Conservation (phyloP, 371 early-diverging fungal genomes). For the Mortierella sp. region DNA sequence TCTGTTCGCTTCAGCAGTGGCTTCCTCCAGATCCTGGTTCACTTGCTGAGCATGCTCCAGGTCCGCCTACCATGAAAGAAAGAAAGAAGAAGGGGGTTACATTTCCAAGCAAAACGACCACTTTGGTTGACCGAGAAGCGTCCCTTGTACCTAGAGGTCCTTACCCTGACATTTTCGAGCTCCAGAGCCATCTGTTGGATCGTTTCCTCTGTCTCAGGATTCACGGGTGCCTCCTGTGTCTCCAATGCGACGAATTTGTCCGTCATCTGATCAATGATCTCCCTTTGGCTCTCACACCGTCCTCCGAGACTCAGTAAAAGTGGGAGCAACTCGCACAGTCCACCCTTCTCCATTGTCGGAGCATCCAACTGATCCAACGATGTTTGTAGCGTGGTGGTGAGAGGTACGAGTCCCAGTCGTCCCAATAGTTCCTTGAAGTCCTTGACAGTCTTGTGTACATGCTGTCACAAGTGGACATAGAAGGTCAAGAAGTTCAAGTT, state of each 20-base stretch:
- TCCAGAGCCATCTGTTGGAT: slow-evolving; percentile 11
- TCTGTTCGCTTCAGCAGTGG: not conserved
- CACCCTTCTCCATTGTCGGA: slow-evolving; percentile 23
- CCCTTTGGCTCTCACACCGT: slow-evolving; percentile 30
- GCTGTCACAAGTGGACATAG: not conserved
- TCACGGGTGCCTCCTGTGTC: not conserved
- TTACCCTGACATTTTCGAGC: slow-evolving; percentile 16
- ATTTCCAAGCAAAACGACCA: too few species aligned
- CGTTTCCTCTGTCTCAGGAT: slow-evolving; percentile 15
- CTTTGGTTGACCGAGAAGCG: too few species aligned
- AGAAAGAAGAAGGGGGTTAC: too few species aligned
- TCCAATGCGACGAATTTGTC: slow-evolving; percentile 27
- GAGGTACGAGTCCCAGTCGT: slow-evolving; percentile 23
- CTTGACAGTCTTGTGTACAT: slow-evolving; percentile 20
- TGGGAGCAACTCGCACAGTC: slow-evolving; percentile 32
- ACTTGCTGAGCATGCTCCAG: too few species aligned
- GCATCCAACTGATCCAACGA: slow-evolving; percentile 17
- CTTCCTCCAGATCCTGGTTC: too few species aligned
- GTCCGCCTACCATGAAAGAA: too few species aligned
- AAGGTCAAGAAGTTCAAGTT: not conserved
- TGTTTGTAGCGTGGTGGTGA: slow-evolving; percentile 20
- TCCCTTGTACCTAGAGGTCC: too few species aligned
- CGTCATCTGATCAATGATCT: slow-evolving; percentile 47
- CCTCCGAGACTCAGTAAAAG: slow-evolving; percentile 20
- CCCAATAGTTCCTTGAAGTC: slow-evolving; percentile 25